Evolutionary conservation across 1,139 yeast genomes (phyloP), one percentile per base, ranked within the genome.

Genomic region (Yamadazyma triangularis): DNA sequence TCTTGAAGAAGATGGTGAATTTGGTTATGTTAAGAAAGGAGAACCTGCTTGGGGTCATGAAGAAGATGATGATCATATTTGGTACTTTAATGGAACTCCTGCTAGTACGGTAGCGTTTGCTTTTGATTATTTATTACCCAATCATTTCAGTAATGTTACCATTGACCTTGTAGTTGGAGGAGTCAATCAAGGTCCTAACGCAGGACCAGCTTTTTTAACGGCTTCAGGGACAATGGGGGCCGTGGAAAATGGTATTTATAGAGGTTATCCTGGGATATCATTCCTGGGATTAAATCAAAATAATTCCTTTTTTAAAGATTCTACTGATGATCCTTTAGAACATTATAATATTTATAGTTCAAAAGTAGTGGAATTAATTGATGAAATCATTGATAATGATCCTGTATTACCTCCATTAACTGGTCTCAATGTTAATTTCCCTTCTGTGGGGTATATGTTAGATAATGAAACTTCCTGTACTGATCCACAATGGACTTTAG

Each of bases 371-470:
- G 59, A 65, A 26, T 48, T 72, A 21, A 65, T 68, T 23, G 50
- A 60, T 37, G 41, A 56, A n/a, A 39, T 72, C 30, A 60, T 69
- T 35, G 45, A 46, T 6, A 50, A 50, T 38, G 41, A 49, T 11
- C 45, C 59, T 40, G 43, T 60, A 24, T 48, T 72, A 39, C 77
- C 77, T 15, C 36, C 55, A 31, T 66, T 70, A 31, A 58, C 62
- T 23, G 77, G 77, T 29, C 34, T 72, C 31, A 69, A 66, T 41
- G 69, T 72, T 34, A 71, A 71, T 52, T 56, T 70, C 50, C 77
- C 76, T 28, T 48, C 49, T 15, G 73, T 64, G 19, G 70, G 71
- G 2, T 38, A 53, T 36, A 54, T 53, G 24, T 45, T 57, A n/a
- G 46, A 50, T 24, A 51, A 51, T 24, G 40, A 47, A 21, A 36